These are phyloP conservation scores for Zarea fungicola DNA, from an alignment of 2,329 filamentous ascomycete genomes.

Conservation along the genomic window DNA sequence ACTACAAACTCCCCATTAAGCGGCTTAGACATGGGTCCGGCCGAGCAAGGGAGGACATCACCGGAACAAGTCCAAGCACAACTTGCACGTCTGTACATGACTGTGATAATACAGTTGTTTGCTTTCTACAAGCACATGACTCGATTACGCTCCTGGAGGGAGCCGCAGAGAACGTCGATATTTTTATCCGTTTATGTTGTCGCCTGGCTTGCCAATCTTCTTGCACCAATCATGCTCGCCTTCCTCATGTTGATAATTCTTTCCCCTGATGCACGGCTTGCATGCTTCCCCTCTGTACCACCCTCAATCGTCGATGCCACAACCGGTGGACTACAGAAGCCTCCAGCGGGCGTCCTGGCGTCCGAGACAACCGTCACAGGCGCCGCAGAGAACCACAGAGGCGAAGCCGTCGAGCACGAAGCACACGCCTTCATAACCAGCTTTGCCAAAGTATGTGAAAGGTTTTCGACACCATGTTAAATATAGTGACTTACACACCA, in stretches of 20 bases:
- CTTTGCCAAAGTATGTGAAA: constrained; percentile 40
- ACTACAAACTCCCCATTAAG: neutral
- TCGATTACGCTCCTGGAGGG: constrained; percentile 73
- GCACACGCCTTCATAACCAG: constrained; percentile 75
- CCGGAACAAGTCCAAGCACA: constrained; percentile 77
- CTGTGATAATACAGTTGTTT: constrained; percentile 63
- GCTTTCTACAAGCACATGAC: constrained; percentile 67
- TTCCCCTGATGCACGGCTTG: constrained; percentile 54
- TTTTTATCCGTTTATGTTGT: constrained; percentile 54
- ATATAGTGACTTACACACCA: neutral
- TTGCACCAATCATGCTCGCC: constrained; percentile 55
- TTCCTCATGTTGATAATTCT: constrained; percentile 61
- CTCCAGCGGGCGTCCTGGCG: constrained; percentile 67
- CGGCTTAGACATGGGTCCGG: constrained; percentile 22
- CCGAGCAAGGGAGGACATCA: constrained; percentile 78
- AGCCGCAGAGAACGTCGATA: constrained; percentile 59
- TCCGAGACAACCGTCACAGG: constrained; percentile 74
- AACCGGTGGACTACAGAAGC: constrained; percentile 72
- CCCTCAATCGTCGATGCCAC: constrained; percentile 64
- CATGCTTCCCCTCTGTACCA: constrained; percentile 73
- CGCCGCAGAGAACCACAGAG: constrained; percentile 75
- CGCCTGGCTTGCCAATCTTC: constrained; percentile 69
- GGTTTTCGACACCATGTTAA: constrained; percentile 25
- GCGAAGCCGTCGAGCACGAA: constrained; percentile 78
- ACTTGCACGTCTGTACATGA: constrained; percentile 77